Base-by-base conservation (phyloP, 2,329 filamentous ascomycete genomes). In the Simplicillium sp. region DNA sequence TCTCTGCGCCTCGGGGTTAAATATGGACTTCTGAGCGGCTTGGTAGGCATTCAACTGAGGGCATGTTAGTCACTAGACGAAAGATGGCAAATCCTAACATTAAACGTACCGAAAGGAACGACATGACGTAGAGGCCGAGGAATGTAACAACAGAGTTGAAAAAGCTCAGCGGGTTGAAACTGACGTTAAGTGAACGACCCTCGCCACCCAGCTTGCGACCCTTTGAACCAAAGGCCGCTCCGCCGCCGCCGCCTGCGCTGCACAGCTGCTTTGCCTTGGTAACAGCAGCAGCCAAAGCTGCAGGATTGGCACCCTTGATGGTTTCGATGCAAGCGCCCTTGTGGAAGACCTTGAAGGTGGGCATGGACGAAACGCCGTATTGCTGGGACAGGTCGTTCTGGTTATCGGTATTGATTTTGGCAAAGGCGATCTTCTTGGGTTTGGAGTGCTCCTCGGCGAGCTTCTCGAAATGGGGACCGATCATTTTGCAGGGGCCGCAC, bases 401-500 rank as follows among this genome's bases (percentile, higher is more conserved):
- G 51, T 73, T 71, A 57, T 96, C 89, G 56, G 89, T 87, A 68
- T 97, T 83, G 68, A 97, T 79, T 66, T 95, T 97, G 56, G 80
- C 81, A 60, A 97, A 98, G 36, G 86, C 84, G 54, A 97, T 84
- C 57, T 80, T 81, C 55, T 83, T 82, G 13, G 87, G 82, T 49
- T 87, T 81, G 37, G 87, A 81, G 55, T 92, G 78, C 59, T 90
- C 84, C 44, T 74, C 71, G 37, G 88, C 78, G 44, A 97, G 80
- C 53, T 82, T 79, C 57, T 95, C 87, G 62, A 94, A 97, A 43
- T 85, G 77, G 15, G 90, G 90, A 38, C 86, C 86, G 50, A 97
- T 94, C 58, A 83, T 77, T 67, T 94, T 94, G 76, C 89, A 96
- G 55, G 90, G 88, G 42, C 83, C 84, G 62, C 88, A 97, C 86